phyloP scores from a whole-genome alignment of 768 basidiomycete species.

The Scleroderma bovista region DNA sequence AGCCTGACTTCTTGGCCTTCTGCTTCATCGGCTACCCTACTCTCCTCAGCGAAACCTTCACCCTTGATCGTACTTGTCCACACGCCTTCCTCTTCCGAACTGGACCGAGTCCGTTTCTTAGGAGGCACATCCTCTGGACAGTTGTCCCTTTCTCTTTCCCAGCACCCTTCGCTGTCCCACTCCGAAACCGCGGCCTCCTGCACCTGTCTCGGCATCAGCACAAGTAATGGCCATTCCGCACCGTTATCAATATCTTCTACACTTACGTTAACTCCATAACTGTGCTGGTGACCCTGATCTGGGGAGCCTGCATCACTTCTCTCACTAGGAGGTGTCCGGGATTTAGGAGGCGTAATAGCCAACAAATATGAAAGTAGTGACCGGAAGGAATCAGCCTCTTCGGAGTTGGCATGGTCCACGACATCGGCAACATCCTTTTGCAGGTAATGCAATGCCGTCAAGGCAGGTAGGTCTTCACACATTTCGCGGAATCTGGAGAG shows the following conservation, averaged over 20 bases:
- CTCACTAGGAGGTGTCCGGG: background rate
- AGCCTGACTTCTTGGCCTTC: background rate
- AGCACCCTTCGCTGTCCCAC: background rate
- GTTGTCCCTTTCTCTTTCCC: conserved; percentile 1
- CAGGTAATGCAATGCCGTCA: conserved; percentile 67
- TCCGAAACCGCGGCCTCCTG: background rate
- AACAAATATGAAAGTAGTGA: conserved; percentile 62
- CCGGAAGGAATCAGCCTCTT: conserved; percentile 60
- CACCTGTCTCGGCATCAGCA: background rate
- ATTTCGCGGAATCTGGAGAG: conserved; percentile 70
- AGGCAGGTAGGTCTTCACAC: conserved; percentile 52
- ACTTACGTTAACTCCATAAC: background rate
- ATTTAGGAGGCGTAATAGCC: conserved; percentile 24
- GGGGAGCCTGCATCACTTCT: background rate
- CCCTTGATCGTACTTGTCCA: conserved; percentile 39
- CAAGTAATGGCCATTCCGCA: background rate
- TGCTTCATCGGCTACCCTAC: background rate
- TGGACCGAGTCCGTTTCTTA: conserved; percentile 41
- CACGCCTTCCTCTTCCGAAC: conserved; percentile 31
- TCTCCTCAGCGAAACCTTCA: conserved; percentile 17
- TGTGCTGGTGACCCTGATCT: background rate
- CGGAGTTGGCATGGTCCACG: conserved; percentile 60
- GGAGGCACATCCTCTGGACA: conserved; percentile 29
- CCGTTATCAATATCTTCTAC: background rate
- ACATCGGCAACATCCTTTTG: conserved; percentile 64